A percentile compares a stretch with the other conserved stretches of the same genome.
Evolutionary conservation across 2,329 filamentous ascomycete genomes (phyloP).

Genomic region (Arthroderma uncinatum): DNA sequence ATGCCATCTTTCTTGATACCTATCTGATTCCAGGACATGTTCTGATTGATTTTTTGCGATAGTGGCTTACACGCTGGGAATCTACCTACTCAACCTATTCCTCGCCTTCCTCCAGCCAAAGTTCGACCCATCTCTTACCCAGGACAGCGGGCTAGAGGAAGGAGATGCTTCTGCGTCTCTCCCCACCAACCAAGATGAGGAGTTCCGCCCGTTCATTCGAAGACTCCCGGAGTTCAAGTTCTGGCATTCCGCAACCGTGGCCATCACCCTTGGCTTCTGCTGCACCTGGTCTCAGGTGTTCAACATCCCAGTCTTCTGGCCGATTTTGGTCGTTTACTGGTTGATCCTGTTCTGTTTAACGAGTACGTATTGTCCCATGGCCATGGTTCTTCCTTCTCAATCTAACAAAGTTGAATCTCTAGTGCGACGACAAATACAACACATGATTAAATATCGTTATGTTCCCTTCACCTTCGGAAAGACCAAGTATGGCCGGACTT

Average conservation of each 20-base stretch:
- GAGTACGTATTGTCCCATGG: slow-evolving; percentile 48
- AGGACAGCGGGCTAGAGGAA: slow-evolving; percentile 94
- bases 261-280: slow-evolving; percentile 67
- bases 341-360: slow-evolving; percentile 91
- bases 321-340: slow-evolving; percentile 96
- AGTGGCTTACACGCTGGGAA: slow-evolving; percentile 96
- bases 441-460: slow-evolving; percentile 99
- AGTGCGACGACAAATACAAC: slow-evolving; percentile 99
- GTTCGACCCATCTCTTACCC: slow-evolving; percentile 92
- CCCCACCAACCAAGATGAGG: slow-evolving; percentile 90
- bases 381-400: not conserved
- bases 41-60: not conserved
- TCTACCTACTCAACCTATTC: slow-evolving; percentile 98
- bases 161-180: slow-evolving; percentile 60
- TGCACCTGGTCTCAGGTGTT: slow-evolving; percentile 93
- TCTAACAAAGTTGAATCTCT: not conserved
- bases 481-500: slow-evolving; percentile 52
- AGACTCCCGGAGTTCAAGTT: slow-evolving; percentile 98
- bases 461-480: slow-evolving; percentile 90
- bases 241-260: slow-evolving; percentile 91
- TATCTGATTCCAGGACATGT: not conserved
- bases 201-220: slow-evolving; percentile 95
- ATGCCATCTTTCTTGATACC: slow-evolving; percentile 22
- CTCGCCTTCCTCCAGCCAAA: slow-evolving; percentile 97
- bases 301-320: slow-evolving; percentile 98